Percentiles rank a stretch among this genome's conserved stretches.
Evolutionary conservation across 257 asterid genomes (phyloP).

Genomic region (Lithospermum erythrorhizon): DNA sequence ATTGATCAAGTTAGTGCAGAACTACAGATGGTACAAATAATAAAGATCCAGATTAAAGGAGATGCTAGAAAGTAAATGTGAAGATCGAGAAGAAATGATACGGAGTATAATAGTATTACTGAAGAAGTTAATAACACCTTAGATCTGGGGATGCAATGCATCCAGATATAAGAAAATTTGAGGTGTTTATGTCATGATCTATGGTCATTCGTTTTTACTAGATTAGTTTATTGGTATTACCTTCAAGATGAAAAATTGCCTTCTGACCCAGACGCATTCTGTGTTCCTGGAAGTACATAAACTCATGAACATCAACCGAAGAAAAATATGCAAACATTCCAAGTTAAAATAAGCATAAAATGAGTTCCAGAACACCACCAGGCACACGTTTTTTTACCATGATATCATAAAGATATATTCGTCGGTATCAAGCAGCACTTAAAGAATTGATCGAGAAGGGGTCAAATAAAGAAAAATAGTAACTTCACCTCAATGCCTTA

Average conservation of each 20-base stretch:
- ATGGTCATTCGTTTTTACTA: not conserved
- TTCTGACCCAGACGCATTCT: constrained; percentile 91
- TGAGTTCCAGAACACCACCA: not conserved
- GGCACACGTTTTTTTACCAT: not conserved
- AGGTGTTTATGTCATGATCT: not conserved
- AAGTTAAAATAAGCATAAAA: not conserved
- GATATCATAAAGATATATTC: not conserved
- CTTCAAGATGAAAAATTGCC: constrained; percentile 98
- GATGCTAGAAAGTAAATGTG: not conserved
- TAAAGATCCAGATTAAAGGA: not conserved
- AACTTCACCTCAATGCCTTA: too few relatives aligned
- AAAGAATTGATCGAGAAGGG: too few relatives aligned
- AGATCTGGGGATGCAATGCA: not conserved
- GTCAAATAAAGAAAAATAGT: too few relatives aligned
- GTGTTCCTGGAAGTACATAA: constrained; percentile 54
- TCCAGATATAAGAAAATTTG: too few relatives aligned
- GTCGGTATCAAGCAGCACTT: not conserved
- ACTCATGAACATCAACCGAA: not conserved
- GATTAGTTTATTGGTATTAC: constrained; percentile 25
- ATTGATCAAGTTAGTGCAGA: constrained; percentile 11
- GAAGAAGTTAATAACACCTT: not conserved
- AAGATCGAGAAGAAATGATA: not conserved
- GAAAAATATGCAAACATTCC: not conserved
- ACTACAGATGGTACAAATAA: not conserved
- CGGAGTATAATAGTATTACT: too few relatives aligned